Evolutionary conservation across 805 yeast species (phyloP).

Genomic region (Candida dajiaensis): DNA sequence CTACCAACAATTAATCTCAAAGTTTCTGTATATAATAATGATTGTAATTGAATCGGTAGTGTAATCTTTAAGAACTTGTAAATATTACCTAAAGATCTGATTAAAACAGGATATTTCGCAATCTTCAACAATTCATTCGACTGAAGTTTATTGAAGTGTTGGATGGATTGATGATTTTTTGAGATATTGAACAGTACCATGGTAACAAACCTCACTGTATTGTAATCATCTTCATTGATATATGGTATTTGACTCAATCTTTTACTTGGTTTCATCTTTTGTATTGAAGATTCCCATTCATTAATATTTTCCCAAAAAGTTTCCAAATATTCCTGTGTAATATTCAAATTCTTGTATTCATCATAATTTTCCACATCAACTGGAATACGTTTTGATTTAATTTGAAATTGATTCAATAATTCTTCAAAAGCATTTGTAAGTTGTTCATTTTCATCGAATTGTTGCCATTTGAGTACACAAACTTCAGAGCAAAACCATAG

Average conservation of each 20-base stretch:
- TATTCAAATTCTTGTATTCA: slow-evolving; percentile 7
- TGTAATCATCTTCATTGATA: slow-evolving; percentile 48
- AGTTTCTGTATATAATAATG: slow-evolving; percentile 30
- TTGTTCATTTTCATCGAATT: slow-evolving; percentile 31
- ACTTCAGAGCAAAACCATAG: slow-evolving; percentile 48
- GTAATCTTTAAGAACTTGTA: slow-evolving; percentile 41
- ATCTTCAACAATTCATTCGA: slow-evolving; percentile 46
- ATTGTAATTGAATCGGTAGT: slow-evolving; percentile 31
- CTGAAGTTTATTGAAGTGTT: slow-evolving; percentile 38
- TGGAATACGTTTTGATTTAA: slow-evolving; percentile 25
- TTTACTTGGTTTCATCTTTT: slow-evolving; percentile 31
- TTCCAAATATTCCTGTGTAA: slow-evolving; percentile 18
- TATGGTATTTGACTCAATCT: slow-evolving; percentile 32
- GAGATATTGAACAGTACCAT: slow-evolving; percentile 29
- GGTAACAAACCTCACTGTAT: slow-evolving; percentile 43
- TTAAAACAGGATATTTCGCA: slow-evolving; percentile 38
- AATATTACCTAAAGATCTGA: slow-evolving; percentile 40
- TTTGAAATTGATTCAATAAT: slow-evolving; percentile 16
- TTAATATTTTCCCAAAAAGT: slow-evolving; percentile 33
- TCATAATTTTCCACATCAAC: slow-evolving; percentile 5
- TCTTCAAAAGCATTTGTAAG: slow-evolving; percentile 31
- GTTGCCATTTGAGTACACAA: slow-evolving; percentile 35
- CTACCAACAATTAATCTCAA: slow-evolving; percentile 48
- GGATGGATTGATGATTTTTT: slow-evolving; percentile 12
- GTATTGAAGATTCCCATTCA: slow-evolving; percentile 32